Conservation (phyloP, 805 yeast genomes). For the Schwanniomyces occidentalis region DNA sequence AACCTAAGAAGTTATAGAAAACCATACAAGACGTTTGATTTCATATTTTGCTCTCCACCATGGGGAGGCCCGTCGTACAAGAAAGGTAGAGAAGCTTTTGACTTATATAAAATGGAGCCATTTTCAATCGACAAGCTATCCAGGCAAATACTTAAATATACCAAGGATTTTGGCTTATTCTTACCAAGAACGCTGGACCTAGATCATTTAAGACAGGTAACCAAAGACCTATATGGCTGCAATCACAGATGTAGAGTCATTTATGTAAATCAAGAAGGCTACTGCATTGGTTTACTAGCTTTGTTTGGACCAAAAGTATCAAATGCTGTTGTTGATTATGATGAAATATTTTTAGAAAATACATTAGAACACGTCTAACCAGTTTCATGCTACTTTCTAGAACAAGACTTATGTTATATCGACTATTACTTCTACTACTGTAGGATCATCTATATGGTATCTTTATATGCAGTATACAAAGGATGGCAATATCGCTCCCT, state of each 20-base stretch:
- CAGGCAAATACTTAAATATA: constrained; percentile 37
- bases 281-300: constrained; percentile 54
- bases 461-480: too few relatives aligned
- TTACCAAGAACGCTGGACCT: constrained; percentile 62
- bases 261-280: constrained; percentile 40
- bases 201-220: constrained; percentile 49
- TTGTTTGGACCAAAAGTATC: constrained; percentile 51
- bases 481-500: too few relatives aligned
- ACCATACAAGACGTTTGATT: constrained; percentile 39
- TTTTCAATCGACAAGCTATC: constrained; percentile 48
- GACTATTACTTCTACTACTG: too few relatives aligned
- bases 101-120: constrained; percentile 48
- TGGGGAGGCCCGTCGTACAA: constrained; percentile 81
- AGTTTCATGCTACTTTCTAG: too few relatives aligned
- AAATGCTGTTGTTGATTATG: background rate
- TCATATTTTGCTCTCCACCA: constrained; percentile 78
- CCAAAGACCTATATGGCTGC: constrained; percentile 47
- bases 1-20: constrained; percentile 14
- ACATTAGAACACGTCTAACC: background rate
- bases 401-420: too few relatives aligned
- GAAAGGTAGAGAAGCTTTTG: constrained; percentile 37
- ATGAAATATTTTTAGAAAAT: background rate
- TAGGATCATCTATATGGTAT: too few relatives aligned
- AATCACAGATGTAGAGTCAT: constrained; percentile 47
- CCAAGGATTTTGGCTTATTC: constrained; percentile 55